Conservation (phyloP, 2,329 filamentous ascomycete genomes). For the Aspergillus piperis region DNA sequence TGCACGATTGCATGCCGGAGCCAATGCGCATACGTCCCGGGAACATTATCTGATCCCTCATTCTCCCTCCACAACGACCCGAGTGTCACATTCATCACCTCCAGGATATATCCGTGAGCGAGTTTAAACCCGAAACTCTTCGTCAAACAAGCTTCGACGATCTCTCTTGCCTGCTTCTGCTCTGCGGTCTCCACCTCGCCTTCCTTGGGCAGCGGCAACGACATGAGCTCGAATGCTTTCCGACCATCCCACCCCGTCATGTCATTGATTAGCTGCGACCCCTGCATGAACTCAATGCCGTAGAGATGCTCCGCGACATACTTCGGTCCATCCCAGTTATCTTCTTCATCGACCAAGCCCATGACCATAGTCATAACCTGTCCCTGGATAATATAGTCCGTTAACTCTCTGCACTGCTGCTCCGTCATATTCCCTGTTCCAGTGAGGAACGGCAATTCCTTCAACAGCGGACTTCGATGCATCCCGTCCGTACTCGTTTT, state of each 20-base stretch:
- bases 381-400: conserved; percentile 11
- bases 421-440: not conserved
- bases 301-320: conserved; percentile 4
- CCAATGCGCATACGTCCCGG: conserved; percentile 6
- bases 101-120: conserved; percentile 5
- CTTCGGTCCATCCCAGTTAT: conserved; percentile 3
- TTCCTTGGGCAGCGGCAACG: not conserved
- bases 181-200: conserved; percentile 6
- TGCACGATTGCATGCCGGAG: conserved; percentile 2
- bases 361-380: conserved; percentile 4
- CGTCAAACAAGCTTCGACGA: conserved; percentile 3
- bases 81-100: not conserved
- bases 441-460: not conserved
- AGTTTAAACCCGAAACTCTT: conserved; percentile 10
- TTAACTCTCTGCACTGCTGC: not conserved
- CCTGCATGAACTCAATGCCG: conserved; percentile 7
- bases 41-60: conserved; percentile 3
- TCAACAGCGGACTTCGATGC: conserved; percentile 1
- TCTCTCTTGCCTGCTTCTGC: conserved; percentile 2
- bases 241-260: conserved; percentile 5
- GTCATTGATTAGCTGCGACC: conserved; percentile 6
- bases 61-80: conserved; percentile 6
- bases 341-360: conserved; percentile 8
- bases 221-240: conserved; percentile 11
- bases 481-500: conserved; percentile 3